Evolutionary conservation across 2,329 filamentous ascomycete genomes (phyloP).

Genomic region (Beauveria sp.): DNA sequence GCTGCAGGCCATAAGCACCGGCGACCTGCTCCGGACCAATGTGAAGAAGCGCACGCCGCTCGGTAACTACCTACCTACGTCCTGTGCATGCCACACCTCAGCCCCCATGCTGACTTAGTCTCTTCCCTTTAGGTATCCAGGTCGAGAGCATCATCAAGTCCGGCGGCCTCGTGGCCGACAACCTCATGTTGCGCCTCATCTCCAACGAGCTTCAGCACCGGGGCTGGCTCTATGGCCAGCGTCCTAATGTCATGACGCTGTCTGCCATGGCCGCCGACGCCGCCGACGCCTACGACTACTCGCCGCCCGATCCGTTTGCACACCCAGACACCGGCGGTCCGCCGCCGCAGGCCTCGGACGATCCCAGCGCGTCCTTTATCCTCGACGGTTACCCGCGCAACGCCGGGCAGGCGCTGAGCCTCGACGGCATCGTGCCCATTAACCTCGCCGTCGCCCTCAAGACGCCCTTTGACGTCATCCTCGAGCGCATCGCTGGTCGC

Average conservation of each 20-base stretch:
- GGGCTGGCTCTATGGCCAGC: conserved; percentile 64
- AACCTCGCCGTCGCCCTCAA: conserved; percentile 85
- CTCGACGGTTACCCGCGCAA: conserved; percentile 95
- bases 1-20: conserved; percentile 84
- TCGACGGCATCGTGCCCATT: conserved; percentile 82
- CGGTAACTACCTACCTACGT: conserved; percentile 44
- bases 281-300: conserved; percentile 26
- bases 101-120: not conserved
- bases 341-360: conserved; percentile 47
- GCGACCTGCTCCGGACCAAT: conserved; percentile 86
- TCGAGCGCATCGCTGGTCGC: conserved; percentile 81
- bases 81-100: not conserved
- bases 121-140: conserved; percentile 60
- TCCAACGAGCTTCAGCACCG: conserved; percentile 78
- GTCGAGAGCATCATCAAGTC: conserved; percentile 83
- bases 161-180: conserved; percentile 84
- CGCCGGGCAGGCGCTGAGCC: conserved; percentile 64
- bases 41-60: conserved; percentile 81
- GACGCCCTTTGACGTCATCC: conserved; percentile 78
- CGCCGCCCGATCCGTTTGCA: conserved; percentile 29
- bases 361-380: conserved; percentile 79
- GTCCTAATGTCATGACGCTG: conserved; percentile 44
- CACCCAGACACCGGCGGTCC: conserved; percentile 27
- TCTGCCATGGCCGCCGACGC: conserved; percentile 32
- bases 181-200: conserved; percentile 86